Evolutionary conservation across 1,139 yeast species (phyloP).

Genomic region (Suhomyces wounanorum): DNA sequence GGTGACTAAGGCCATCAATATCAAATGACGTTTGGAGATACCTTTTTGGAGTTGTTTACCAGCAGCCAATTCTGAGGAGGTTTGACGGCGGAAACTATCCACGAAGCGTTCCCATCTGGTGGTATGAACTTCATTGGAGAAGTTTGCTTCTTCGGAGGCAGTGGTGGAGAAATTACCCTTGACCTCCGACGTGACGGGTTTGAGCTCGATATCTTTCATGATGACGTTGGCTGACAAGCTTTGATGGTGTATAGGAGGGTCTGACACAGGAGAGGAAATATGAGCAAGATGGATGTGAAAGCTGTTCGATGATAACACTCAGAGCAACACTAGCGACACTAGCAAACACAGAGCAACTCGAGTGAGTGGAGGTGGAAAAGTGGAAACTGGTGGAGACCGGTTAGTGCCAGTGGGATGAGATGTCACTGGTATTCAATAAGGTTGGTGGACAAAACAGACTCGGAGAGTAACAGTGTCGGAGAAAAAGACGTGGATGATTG

Average conservation of each 20-base stretch:
- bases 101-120: slow-evolving; percentile 28
- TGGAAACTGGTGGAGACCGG: too few relatives aligned
- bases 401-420: too few relatives aligned
- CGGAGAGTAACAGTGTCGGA: not conserved
- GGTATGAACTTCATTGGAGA: slow-evolving; percentile 13
- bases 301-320: too few relatives aligned
- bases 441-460: too few relatives aligned
- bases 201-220: slow-evolving; percentile 18
- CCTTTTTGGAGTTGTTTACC: slow-evolving; percentile 36
- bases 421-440: too few relatives aligned
- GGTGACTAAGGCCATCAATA: slow-evolving; percentile 39
- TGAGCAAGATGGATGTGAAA: too few relatives aligned
- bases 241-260: not conserved
- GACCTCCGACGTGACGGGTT: slow-evolving; percentile 23
- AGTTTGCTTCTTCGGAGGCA: slow-evolving; percentile 19
- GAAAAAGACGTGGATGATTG: not conserved
- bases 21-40: slow-evolving; percentile 38
- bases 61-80: slow-evolving; percentile 22
- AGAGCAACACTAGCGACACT: too few relatives aligned
- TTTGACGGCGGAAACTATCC: slow-evolving; percentile 34
- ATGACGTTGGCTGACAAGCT: not conserved
- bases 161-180: slow-evolving; percentile 17
- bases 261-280: too few relatives aligned
- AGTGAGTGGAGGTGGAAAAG: too few relatives aligned
- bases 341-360: too few relatives aligned